phyloP scores from a whole-genome alignment of 2,329 filamentous ascomycete genomes.

The Penicillium italicum region DNA sequence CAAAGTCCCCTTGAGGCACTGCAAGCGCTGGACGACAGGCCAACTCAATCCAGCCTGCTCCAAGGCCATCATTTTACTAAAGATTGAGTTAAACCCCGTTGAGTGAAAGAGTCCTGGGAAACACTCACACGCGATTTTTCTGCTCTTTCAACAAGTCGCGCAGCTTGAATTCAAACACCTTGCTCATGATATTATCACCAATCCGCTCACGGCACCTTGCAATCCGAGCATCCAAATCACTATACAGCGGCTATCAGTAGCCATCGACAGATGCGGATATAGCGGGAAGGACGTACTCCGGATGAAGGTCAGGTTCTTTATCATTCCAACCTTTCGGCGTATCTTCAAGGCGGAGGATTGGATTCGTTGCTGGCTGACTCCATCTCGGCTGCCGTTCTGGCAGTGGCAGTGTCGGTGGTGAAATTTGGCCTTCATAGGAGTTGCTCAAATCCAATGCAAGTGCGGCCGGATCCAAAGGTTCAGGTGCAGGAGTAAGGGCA shows the following conservation, averaged over 20 bases:
- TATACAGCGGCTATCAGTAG: neutral
- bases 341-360: neutral
- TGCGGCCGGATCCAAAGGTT: neutral
- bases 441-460: neutral
- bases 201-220: constrained; percentile 1
- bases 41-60: neutral
- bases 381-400: neutral
- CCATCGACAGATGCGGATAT: neutral
- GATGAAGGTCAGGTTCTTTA: neutral
- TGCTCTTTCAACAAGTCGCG: neutral
- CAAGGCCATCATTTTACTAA: neutral
- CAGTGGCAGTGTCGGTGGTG: neutral
- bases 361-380: neutral
- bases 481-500: neutral
- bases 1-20: neutral
- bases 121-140: neutral
- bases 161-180: neutral
- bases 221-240: constrained; percentile 1
- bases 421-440: neutral
- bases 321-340: neutral
- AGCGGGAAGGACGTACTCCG: neutral
- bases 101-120: neutral
- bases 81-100: neutral
- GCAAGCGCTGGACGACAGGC: neutral
- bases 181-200: neutral